Evolutionary conservation across 495 filamentous ascomycete species (phyloP), one percentile per base, ranked within the genome.

Genomic region (Penicillium nucicola): DNA sequence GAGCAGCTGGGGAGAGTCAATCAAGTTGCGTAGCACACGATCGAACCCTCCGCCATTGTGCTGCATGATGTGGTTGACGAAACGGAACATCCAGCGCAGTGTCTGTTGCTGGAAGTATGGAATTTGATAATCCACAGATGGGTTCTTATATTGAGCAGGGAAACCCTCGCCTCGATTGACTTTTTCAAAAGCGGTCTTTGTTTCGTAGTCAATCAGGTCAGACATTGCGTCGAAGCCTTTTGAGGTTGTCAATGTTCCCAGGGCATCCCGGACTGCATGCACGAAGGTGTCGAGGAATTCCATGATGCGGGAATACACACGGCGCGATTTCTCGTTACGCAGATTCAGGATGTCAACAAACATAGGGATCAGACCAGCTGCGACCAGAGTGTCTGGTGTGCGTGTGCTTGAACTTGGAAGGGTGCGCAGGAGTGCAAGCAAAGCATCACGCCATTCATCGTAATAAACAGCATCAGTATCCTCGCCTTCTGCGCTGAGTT

Each of bases 51-150:
- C 89, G 48, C 85, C 86, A 31, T 81, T 84, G 65, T 90, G 86
- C 9, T 85, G 79, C 88, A 97, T 92, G 75, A 96, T 84, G 66
- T 97, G 92, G 56, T 93, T 90, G 58, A 95, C 88, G 61, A 97
- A 95, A 63, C 95, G 95, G 71, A 97, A 89, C 39, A 97, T 78
- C 83, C 88, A 92, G 52, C 92, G 91, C 13, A 97, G 77, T 7
- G 88, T 89, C 67, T 96, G 88, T 60, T 97, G 93, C 51, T 93
- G 87, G 62, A 89, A 87, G 63, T 86, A 96, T 0, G 91, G 89
- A 48, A 97, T 92, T 55, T 88, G 80, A 61, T 97, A 99, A 66
- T 99, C 95, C 14, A 91, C 86, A 17, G 86, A 74, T 25, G 85
- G 81, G 23, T 88, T 93, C 51, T 89, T 89, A 70, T 87, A 88